phyloP scores from a whole-genome alignment of 495 filamentous ascomycete species.

The Penicillium egyptiacum region DNA sequence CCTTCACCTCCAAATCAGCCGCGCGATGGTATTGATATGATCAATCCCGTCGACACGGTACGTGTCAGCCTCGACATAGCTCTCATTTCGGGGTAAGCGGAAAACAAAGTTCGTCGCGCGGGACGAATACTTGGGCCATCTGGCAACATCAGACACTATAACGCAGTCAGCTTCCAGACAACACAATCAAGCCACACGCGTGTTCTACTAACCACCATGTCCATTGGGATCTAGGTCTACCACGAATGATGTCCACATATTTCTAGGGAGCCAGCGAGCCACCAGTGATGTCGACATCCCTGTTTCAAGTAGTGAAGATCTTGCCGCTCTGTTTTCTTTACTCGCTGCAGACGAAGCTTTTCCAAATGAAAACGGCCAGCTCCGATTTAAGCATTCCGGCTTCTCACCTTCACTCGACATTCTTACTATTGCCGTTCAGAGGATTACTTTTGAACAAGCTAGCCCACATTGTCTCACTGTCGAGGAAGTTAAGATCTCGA shows the following conservation, averaged over 20 bases:
- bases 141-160: slow-evolving; percentile 26
- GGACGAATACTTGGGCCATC: slow-evolving; percentile 32
- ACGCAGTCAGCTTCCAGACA: background rate
- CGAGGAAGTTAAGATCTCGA: too few relatives aligned
- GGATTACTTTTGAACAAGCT: too few relatives aligned
- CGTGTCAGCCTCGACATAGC: slow-evolving; percentile 35
- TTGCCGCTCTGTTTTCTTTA: too few relatives aligned
- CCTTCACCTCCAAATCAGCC: slow-evolving; percentile 14
- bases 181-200: background rate
- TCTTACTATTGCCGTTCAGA: too few relatives aligned
- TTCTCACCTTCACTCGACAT: too few relatives aligned
- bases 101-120: slow-evolving; percentile 36
- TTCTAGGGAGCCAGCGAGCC: too few relatives aligned
- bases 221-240: slow-evolving; percentile 51
- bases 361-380: too few relatives aligned
- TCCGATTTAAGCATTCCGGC: too few relatives aligned
- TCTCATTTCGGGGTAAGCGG: slow-evolving; percentile 31
- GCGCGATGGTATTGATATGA: slow-evolving; percentile 35
- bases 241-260: slow-evolving; percentile 57
- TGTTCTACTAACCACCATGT: slow-evolving; percentile 25
- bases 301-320: too few relatives aligned
- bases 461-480: too few relatives aligned
- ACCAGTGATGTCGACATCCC: too few relatives aligned
- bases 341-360: too few relatives aligned
- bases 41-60: slow-evolving; percentile 33